These are phyloP conservation scores for Staphylotrichum tortipilum DNA, from an alignment of 495 filamentous ascomycete species.

Conservation along the genomic window DNA sequence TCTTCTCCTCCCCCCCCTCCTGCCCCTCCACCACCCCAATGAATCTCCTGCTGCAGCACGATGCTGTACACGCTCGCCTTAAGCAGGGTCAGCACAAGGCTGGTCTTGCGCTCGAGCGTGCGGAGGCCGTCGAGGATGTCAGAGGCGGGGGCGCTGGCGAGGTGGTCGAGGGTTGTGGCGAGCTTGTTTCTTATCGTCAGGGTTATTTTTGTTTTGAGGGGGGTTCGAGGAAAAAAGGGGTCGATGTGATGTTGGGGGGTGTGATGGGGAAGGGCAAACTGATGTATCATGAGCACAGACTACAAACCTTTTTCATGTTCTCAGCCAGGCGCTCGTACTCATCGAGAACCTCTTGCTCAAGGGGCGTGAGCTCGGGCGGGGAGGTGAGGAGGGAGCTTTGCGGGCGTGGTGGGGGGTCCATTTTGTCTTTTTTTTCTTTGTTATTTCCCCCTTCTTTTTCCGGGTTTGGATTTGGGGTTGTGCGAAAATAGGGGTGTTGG, in stretches of 20 bases:
- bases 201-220: background rate
- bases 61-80: conserved; percentile 98
- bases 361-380: conserved; percentile 54
- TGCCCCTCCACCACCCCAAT: conserved; percentile 34
- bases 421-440: conserved; percentile 16
- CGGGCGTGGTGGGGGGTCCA: conserved; percentile 20
- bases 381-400: conserved; percentile 23
- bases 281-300: too few relatives aligned
- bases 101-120: conserved; percentile 85
- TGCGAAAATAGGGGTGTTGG: background rate
- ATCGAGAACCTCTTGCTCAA: conserved; percentile 90
- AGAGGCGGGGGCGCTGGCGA: conserved; percentile 55
- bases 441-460: background rate
- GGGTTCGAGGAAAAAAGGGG: too few relatives aligned
- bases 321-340: conserved; percentile 81
- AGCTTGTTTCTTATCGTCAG: conserved; percentile 35
- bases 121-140: conserved; percentile 77
- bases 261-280: conserved; percentile 29
- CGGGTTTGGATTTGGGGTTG: background rate
- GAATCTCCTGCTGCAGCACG: conserved; percentile 93
- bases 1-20: background rate
- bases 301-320: conserved; percentile 94
- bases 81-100: conserved; percentile 84
- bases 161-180: conserved; percentile 49
- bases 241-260: too few relatives aligned